These are phyloP conservation scores for Scenedesmus sp. DNA, from an alignment of 163 green algal genomes.

Conservation along the genomic window DNA sequence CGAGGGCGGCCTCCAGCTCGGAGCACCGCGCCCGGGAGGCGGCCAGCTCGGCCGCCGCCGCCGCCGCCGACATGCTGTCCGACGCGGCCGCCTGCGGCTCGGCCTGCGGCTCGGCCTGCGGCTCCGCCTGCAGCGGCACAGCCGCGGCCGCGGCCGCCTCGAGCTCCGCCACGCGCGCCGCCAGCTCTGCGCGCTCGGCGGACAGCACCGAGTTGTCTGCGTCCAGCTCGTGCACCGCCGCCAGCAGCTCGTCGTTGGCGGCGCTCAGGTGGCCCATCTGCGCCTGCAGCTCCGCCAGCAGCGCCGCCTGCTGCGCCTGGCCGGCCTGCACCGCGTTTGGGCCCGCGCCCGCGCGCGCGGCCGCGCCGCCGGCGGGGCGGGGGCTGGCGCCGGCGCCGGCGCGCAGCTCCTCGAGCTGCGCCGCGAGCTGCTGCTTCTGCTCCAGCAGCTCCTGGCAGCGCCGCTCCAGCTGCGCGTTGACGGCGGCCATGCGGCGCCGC, in stretches of 20 bases:
- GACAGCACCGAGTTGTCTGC: slow-evolving; percentile 27
- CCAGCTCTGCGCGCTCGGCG: slow-evolving; percentile 2
- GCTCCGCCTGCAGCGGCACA: not conserved
- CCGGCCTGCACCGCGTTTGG: not conserved
- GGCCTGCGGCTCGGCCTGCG: not conserved
- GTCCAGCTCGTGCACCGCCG: slow-evolving; percentile 17
- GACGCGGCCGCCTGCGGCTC: slow-evolving; percentile 3
- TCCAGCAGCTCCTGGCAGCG: slow-evolving; percentile 39
- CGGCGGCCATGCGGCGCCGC: slow-evolving; percentile 23
- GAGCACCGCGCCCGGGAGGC: slow-evolving; percentile 23
- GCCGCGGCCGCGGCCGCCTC: not conserved
- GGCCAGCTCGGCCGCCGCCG: slow-evolving; percentile 25
- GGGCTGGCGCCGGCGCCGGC: slow-evolving; percentile 11
- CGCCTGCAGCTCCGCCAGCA: slow-evolving; percentile 25
- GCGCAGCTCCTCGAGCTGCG: slow-evolving; percentile 35
- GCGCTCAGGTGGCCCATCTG: slow-evolving; percentile 22
- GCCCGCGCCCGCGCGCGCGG: not conserved
- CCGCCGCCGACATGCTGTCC: not conserved
- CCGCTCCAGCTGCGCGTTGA: slow-evolving; percentile 34
- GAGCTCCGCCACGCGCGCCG: slow-evolving; percentile 10
- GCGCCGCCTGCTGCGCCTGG: slow-evolving; percentile 26
- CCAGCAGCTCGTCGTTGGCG: slow-evolving; percentile 30
- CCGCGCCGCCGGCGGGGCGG: too few relatives aligned
- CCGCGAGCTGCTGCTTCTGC: slow-evolving; percentile 36
- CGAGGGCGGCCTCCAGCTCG: slow-evolving; percentile 16